A percentile compares a stretch with the other conserved stretches of the same genome.
phyloP scores from a whole-genome alignment of 805 yeast genomes.

The Nakazawaea ishiwadae region DNA sequence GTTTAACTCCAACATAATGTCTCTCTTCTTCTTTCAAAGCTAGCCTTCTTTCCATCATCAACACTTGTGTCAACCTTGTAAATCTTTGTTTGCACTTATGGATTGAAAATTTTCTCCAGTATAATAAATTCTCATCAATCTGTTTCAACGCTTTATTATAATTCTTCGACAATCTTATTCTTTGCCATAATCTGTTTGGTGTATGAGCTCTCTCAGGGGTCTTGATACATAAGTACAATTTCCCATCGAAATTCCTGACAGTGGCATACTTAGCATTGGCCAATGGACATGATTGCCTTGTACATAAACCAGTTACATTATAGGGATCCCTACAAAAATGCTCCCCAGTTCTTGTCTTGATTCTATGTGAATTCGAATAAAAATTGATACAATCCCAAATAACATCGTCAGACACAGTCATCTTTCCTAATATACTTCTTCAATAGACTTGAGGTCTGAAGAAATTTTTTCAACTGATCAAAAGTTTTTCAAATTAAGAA shows the following conservation, averaged over 20 bases:
- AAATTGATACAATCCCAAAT: slow-evolving; percentile 97
- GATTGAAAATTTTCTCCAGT: slow-evolving; percentile 89
- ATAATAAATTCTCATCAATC: slow-evolving; percentile 78
- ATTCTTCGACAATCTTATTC: slow-evolving; percentile 85
- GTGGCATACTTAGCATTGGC: slow-evolving; percentile 94
- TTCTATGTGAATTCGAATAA: slow-evolving; percentile 92
- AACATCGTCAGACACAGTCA: slow-evolving; percentile 44
- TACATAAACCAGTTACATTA: slow-evolving; percentile 92
- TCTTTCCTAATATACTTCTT: not conserved
- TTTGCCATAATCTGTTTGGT: slow-evolving; percentile 93
- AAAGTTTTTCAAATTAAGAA: too few species aligned
- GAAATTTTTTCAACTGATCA: too few species aligned
- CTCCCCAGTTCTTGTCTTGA: slow-evolving; percentile 84
- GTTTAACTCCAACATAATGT: slow-evolving; percentile 87
- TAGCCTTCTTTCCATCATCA: slow-evolving; percentile 89
- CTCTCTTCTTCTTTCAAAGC: slow-evolving; percentile 91
- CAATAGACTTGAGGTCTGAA: too few species aligned
- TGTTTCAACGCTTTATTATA: slow-evolving; percentile 85
- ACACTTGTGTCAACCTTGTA: slow-evolving; percentile 91
- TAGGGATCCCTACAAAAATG: slow-evolving; percentile 94
- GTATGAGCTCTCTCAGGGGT: slow-evolving; percentile 97
- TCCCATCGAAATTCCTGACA: slow-evolving; percentile 74
- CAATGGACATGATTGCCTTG: slow-evolving; percentile 90
- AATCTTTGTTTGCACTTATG: slow-evolving; percentile 96
- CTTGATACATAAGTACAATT: slow-evolving; percentile 84